Evolutionary conservation across 2,329 filamentous ascomycete species (phyloP).

Genomic region (Calonectria pteridis): DNA sequence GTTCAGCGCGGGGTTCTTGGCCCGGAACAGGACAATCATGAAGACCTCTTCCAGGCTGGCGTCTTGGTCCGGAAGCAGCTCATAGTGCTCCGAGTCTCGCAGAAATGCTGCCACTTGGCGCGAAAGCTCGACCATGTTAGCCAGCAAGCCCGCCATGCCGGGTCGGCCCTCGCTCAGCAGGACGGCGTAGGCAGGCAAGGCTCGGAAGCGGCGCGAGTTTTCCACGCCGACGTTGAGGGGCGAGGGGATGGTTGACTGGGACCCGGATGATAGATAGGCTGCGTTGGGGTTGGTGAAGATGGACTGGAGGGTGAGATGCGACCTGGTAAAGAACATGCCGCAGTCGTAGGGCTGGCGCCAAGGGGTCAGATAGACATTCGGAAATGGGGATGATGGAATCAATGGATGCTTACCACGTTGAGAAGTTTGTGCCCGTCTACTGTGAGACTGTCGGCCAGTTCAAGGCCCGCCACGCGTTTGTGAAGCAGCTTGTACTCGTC

Average conservation of each 20-base stretch:
- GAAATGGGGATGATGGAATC: neutral
- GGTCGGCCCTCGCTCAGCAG: slow-evolving; percentile 78
- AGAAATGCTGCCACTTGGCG: slow-evolving; percentile 76
- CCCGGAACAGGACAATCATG: slow-evolving; percentile 80
- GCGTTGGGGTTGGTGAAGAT: slow-evolving; percentile 90
- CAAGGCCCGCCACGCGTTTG: slow-evolving; percentile 71
- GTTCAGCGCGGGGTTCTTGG: slow-evolving; percentile 74
- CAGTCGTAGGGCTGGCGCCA: slow-evolving; percentile 81
- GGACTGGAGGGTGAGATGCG: slow-evolving; percentile 65
- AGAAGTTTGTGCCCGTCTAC: slow-evolving; percentile 92
- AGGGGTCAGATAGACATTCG: slow-evolving; percentile 20
- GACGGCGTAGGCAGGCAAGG: slow-evolving; percentile 88
- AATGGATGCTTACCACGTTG: slow-evolving; percentile 74
- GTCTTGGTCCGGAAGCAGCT: slow-evolving; percentile 69
- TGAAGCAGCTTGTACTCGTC: slow-evolving; percentile 68
- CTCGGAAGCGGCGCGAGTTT: slow-evolving; percentile 91
- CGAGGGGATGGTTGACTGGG: slow-evolving; percentile 70
- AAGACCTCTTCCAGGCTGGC: slow-evolving; percentile 66
- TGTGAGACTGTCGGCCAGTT: slow-evolving; percentile 88
- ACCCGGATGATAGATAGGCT: slow-evolving; percentile 74
- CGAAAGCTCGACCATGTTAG: slow-evolving; percentile 78
- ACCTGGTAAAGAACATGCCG: slow-evolving; percentile 86
- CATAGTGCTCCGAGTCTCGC: slow-evolving; percentile 70
- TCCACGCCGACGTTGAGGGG: slow-evolving; percentile 90
- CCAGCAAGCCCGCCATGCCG: slow-evolving; percentile 78